Percentiles rank a stretch among this genome's conserved stretches.
phyloP scores from a whole-genome alignment of 306 rosid genomes.

The Argentina anserina region DNA sequence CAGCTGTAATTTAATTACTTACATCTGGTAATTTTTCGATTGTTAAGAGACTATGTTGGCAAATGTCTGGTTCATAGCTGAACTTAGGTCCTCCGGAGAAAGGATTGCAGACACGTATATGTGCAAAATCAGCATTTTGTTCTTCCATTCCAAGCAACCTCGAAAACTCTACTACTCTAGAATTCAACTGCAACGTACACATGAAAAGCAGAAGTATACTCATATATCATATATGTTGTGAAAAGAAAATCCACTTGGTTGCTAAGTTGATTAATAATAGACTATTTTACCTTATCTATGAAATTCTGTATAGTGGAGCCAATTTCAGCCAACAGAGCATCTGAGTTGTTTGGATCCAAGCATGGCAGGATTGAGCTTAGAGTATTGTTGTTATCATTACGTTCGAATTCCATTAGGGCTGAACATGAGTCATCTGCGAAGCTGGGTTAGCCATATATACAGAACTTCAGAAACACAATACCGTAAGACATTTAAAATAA shows the following conservation, averaged over 20 bases:
- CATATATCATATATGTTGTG: neutral
- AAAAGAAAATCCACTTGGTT: neutral
- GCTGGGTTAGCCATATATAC: slow-evolving; percentile 25
- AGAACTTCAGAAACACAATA: neutral
- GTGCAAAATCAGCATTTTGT: slow-evolving; percentile 28
- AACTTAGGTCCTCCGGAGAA: slow-evolving; percentile 49
- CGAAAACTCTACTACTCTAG: slow-evolving; percentile 39
- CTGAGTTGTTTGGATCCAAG: slow-evolving; percentile 41
- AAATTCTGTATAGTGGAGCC: slow-evolving; percentile 51
- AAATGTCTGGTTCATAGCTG: slow-evolving; percentile 43
- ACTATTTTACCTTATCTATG: slow-evolving; percentile 40
- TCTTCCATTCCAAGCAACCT: slow-evolving; percentile 37
- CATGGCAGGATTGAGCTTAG: slow-evolving; percentile 62
- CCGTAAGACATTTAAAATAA: neutral
- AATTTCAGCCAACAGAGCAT: slow-evolving; percentile 35
- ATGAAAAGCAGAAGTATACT: neutral
- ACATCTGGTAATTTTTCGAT: slow-evolving; percentile 50
- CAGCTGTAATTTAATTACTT: slow-evolving; percentile 21
- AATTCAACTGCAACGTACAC: slow-evolving; percentile 53
- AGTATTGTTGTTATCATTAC: slow-evolving; percentile 49
- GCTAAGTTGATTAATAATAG: neutral
- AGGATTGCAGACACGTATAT: slow-evolving; percentile 55
- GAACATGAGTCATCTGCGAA: slow-evolving; percentile 63
- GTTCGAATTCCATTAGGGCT: slow-evolving; percentile 47
- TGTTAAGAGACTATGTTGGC: slow-evolving; percentile 32